Conservation (phyloP, 768 basidiomycete genomes). For the Macrolepiota albuminosa region DNA sequence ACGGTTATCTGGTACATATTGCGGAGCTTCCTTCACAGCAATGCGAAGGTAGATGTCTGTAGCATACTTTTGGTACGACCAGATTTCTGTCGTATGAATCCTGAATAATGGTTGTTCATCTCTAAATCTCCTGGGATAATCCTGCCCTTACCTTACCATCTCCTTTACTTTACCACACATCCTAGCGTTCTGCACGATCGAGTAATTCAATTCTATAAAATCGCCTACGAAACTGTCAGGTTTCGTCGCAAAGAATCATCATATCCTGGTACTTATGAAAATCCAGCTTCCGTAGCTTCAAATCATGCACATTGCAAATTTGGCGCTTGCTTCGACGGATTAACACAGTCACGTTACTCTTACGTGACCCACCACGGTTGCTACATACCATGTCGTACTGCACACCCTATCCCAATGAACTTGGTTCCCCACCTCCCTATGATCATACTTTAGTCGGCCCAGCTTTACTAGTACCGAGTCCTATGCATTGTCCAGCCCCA, state of each 20-base stretch:
- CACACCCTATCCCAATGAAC: not conserved
- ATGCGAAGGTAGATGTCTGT: too few species aligned
- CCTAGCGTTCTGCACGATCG: not conserved
- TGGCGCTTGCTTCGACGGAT: not conserved
- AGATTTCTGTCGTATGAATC: too few species aligned
- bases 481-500: not conserved
- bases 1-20: too few species aligned
- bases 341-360: not conserved
- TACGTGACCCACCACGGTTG: not conserved
- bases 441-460: not conserved
- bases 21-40: too few species aligned
- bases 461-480: not conserved
- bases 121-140: too few species aligned
- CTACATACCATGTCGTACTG: slow-evolving; percentile 2
- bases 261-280: not conserved
- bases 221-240: not conserved
- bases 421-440: slow-evolving; percentile 5
- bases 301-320: not conserved
- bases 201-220: not conserved
- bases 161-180: slow-evolving; percentile 2
- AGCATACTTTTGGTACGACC: too few species aligned
- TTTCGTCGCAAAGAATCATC: not conserved
- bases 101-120: too few species aligned
- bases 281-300: not conserved
- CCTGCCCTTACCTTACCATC: not conserved